Conservation (phyloP, 2,329 filamentous ascomycete genomes). For the Colletotrichum camelliae region DNA sequence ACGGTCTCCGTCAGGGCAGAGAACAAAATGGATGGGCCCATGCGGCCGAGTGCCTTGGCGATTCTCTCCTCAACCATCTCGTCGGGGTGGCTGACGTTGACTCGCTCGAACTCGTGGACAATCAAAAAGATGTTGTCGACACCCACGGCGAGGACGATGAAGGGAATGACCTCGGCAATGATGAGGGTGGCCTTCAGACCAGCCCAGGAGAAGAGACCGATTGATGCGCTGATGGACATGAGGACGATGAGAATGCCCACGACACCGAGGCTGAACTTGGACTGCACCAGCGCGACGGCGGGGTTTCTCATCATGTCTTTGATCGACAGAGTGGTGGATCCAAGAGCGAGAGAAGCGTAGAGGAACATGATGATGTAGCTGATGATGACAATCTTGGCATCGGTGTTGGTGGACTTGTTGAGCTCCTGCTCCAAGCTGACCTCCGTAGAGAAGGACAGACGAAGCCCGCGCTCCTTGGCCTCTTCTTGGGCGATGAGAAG, state of each 20-base stretch:
- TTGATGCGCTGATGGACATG: conserved; percentile 96
- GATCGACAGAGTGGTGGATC: conserved; percentile 82
- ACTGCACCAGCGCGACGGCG: conserved; percentile 85
- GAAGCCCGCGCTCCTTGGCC: conserved; percentile 76
- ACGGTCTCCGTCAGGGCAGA: conserved; percentile 95
- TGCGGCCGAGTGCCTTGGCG: conserved; percentile 87
- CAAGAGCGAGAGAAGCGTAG: conserved; percentile 91
- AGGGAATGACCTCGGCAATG: conserved; percentile 97
- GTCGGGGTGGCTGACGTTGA: conserved; percentile 91
- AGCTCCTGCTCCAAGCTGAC: conserved; percentile 94
- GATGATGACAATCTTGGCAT: conserved; percentile 94
- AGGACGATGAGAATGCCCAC: conserved; percentile 94
- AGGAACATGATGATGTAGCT: conserved; percentile 99
- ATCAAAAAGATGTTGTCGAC: conserved; percentile 99
- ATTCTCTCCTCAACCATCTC: conserved; percentile 86
- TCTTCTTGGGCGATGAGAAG: conserved; percentile 82
- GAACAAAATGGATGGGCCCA: conserved; percentile 95
- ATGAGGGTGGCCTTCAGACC: conserved; percentile 96
- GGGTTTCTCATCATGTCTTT: conserved; percentile 82
- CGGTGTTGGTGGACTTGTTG: conserved; percentile 97
- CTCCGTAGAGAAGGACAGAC: conserved; percentile 94
- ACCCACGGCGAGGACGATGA: conserved; percentile 93
- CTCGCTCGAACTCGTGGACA: conserved; percentile 95
- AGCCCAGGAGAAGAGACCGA: conserved; percentile 90
- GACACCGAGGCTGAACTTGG: conserved; percentile 95